Evolutionary conservation across 495 filamentous ascomycete genomes (phyloP), one percentile per base, ranked within the genome.

Genomic region (Chaetomium cochliodes): DNA sequence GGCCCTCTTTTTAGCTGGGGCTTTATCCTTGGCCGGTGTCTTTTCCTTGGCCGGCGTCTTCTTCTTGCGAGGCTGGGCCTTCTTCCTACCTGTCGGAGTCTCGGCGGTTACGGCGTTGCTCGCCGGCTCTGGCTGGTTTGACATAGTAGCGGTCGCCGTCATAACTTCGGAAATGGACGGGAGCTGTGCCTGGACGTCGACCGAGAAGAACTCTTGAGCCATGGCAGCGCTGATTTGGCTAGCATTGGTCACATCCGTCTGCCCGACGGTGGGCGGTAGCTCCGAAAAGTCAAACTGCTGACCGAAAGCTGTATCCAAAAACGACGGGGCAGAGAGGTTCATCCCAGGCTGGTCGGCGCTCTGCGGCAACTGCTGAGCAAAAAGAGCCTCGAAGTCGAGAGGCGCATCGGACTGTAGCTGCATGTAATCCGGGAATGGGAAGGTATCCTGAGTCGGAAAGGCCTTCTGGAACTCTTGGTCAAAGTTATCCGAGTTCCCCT

Each of bases 401-500:
- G 46, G 46, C 20, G 26, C 47, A 33, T 56, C 7, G 41, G n/a
- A 3, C 3, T 37, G 52, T 9, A 55, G 7, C 9, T 37, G 33
- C 33, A 11, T 37, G 33, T 37, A 37, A 37, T 37, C 33, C 33
- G 33, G 33, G 33, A 12, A 37, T 37, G 5, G 33, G 18, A 30
- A 6, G 39, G 25, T 1, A 28, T 26, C 41, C n/a, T 55, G 18
- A 46, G 16, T 0, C 25, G 4, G 20, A 50, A 25, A 18, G 44
- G 12, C 16, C 52, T 16, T n/a, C 4, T 28, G 47, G 26, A 63
- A 63, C 16, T 23, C 13, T 16, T 63, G 61, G 13, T 57, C 61
- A 63, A 63, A 49, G 61, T 22, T 56, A 4, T 44, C 51, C 61
- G 52, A 63, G 61, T 63, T 13, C 28, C 26, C 52, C 61, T 63